Evolutionary conservation across 1,284 basidiomycete genomes (phyloP).

Genomic region (Bondarzewia mesenterica): DNA sequence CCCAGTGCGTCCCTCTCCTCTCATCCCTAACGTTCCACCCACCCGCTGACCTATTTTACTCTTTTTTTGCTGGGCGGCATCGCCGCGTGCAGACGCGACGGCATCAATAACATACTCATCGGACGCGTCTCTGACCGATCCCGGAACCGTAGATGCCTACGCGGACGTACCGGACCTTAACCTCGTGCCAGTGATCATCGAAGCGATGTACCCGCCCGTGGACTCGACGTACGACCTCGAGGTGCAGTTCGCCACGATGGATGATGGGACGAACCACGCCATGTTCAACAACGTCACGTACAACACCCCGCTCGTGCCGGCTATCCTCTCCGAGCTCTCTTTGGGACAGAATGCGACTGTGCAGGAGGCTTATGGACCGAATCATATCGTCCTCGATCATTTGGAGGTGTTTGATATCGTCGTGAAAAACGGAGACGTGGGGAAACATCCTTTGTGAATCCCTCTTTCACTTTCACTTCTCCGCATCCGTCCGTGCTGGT

Average conservation of each 20-base stretch:
- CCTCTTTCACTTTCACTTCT: neutral
- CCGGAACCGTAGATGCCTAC: constrained; percentile 45
- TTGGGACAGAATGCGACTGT: constrained; percentile 71
- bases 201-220: constrained; percentile 31
- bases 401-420: constrained; percentile 75
- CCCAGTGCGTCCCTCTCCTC: constrained; percentile 47
- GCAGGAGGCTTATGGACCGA: constrained; percentile 70
- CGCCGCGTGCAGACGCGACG: constrained; percentile 60
- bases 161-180: constrained; percentile 51
- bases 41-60: neutral
- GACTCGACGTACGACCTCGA: constrained; percentile 49
- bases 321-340: constrained; percentile 67
- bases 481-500: neutral
- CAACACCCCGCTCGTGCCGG: constrained; percentile 62
- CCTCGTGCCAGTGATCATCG: constrained; percentile 46
- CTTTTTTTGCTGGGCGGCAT: neutral
- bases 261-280: constrained; percentile 73
- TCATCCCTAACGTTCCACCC: neutral
- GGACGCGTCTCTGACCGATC: constrained; percentile 39
- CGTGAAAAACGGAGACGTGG: constrained; percentile 72
- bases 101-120: constrained; percentile 62
- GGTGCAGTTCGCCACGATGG: constrained; percentile 63
- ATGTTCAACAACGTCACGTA: constrained; percentile 71
- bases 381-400: constrained; percentile 68
- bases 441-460: constrained; percentile 75